These are phyloP conservation scores for Cutaneotrichosporon arboriforme DNA, from an alignment of 1,284 basidiomycete genomes.

Conservation along the genomic window DNA sequence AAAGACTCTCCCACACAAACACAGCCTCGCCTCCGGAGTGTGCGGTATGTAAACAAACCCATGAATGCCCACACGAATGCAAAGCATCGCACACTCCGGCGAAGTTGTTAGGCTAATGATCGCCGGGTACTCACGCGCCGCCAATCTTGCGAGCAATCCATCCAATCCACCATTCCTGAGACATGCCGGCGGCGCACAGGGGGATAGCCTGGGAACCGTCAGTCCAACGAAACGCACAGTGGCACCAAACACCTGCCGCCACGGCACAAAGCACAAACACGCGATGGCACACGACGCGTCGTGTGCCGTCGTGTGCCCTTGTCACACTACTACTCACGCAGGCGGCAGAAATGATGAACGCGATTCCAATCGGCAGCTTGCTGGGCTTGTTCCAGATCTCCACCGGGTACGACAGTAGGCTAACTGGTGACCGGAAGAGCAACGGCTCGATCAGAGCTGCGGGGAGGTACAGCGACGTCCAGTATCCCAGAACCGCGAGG, in stretches of 20 bases:
- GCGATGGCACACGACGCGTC: too few relatives aligned
- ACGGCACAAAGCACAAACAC: not conserved
- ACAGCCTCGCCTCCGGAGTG: too few relatives aligned
- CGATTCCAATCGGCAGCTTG: slow-evolving; percentile 42
- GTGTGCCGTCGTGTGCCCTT: too few relatives aligned
- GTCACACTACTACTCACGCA: slow-evolving; percentile 40
- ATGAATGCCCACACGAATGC: not conserved
- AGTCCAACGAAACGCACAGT: not conserved
- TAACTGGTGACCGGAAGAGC: slow-evolving; percentile 42
- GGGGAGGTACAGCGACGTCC: slow-evolving; percentile 46
- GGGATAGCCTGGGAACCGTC: slow-evolving; percentile 36
- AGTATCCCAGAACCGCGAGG: slow-evolving; percentile 46
- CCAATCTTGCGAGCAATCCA: slow-evolving; percentile 44
- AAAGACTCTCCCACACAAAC: not conserved
- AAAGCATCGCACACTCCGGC: not conserved
- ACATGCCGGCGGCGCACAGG: slow-evolving; percentile 40
- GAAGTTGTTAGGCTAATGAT: not conserved
- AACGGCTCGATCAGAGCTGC: slow-evolving; percentile 42
- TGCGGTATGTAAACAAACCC: not conserved
- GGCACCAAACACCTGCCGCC: too few relatives aligned
- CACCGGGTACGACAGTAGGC: slow-evolving; percentile 33
- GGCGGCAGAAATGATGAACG: slow-evolving; percentile 28
- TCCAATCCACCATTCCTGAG: slow-evolving; percentile 47
- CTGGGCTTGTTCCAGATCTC: slow-evolving; percentile 38
- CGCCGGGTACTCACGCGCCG: slow-evolving; percentile 36